Percentiles rank a stretch among this genome's conserved stretches.
Evolutionary conservation across 1,284 basidiomycete species (phyloP).

Genomic region (Austroboletus niveus): DNA sequence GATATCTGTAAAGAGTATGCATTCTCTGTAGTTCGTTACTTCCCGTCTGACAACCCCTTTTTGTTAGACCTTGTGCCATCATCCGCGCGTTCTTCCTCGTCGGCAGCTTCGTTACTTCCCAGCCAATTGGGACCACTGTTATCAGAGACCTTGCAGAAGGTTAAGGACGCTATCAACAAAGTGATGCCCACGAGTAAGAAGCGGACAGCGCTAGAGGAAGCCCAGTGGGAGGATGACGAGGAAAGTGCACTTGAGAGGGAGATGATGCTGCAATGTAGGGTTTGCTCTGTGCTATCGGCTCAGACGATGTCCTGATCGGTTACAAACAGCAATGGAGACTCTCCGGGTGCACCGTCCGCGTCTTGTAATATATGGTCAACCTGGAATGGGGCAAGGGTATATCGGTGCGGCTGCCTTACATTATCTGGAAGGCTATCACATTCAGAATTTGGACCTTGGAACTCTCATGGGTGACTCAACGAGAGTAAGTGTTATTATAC

Average conservation of each 20-base stretch:
- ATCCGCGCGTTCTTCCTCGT: conserved; percentile 87
- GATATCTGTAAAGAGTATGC: conserved; percentile 93
- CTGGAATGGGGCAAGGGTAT: conserved; percentile 90
- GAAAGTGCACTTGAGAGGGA: conserved; percentile 79
- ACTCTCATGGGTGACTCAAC: conserved; percentile 89
- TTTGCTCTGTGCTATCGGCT: neutral
- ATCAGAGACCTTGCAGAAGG: conserved; percentile 62
- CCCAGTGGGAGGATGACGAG: conserved; percentile 80
- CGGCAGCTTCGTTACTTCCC: conserved; percentile 83
- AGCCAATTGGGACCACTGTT: conserved; percentile 85
- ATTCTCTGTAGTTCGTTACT: conserved; percentile 3
- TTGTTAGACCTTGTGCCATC: conserved; percentile 85
- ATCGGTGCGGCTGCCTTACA: conserved; percentile 91
- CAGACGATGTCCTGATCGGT: neutral
- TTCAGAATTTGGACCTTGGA: conserved; percentile 92
- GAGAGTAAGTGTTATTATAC: conserved; percentile 50
- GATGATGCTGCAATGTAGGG: conserved; percentile 81
- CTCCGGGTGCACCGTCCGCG: conserved; percentile 90
- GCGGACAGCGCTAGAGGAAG: conserved; percentile 86
- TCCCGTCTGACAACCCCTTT: conserved; percentile 4
- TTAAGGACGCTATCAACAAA: conserved; percentile 68
- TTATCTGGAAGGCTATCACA: conserved; percentile 93
- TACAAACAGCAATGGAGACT: conserved; percentile 79
- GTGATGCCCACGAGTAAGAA: conserved; percentile 76
- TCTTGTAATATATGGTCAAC: conserved; percentile 78